Base-by-base conservation (phyloP, 2,329 filamentous ascomycete species). In the Fonsecaea monophora region DNA sequence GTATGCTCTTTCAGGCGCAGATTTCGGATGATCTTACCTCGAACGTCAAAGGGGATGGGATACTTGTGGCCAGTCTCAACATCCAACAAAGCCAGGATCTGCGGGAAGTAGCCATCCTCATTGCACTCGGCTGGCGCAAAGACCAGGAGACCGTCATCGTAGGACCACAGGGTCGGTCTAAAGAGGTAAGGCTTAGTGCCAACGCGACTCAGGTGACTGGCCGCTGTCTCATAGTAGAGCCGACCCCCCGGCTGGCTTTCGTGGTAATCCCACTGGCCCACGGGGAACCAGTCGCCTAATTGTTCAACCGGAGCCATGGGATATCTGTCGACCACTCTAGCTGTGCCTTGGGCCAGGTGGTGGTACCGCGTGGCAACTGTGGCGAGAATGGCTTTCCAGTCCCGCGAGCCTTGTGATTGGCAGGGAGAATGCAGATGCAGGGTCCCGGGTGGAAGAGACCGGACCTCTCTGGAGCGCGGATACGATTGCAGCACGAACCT, bases 121-220 rank as follows among this genome's bases (percentile, higher is more conserved):
- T 38, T 45, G 42, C 40, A 34, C 62, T 67, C 61, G 62, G 77
- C 78, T 32, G 71, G 70, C 1, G 83, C 83, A 71, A 85, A 89
- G 6, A 88, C 82, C 40, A 90, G 68, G 18, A 89, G 69, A 0
- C 84, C 85, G 53, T 85, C 82, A n/a, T 84, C 82, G 72, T 84
- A 86, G 15, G 82, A 84, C 88, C 87, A 90, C 61, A 81, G 74
- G 4, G 78, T 71, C 53, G 79, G 77, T 1, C 73, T 69, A 64
- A 81, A 81, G 5, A 75, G 70, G 38, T 75, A 74, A 77, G 79
- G 66, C 50, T 72, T 72, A 15, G 62, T 40, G n/a, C 68, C 65
- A 38, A 70, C 60, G 30, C 57, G 60, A 21, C 53, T 60, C 38
- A 72, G 61, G 61, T 73, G 71, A 25, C 65, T 64, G 38, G 69